Evolutionary conservation across 352 stramenopile genomes (phyloP).

Genomic region (Phytophthora citrophthora): DNA sequence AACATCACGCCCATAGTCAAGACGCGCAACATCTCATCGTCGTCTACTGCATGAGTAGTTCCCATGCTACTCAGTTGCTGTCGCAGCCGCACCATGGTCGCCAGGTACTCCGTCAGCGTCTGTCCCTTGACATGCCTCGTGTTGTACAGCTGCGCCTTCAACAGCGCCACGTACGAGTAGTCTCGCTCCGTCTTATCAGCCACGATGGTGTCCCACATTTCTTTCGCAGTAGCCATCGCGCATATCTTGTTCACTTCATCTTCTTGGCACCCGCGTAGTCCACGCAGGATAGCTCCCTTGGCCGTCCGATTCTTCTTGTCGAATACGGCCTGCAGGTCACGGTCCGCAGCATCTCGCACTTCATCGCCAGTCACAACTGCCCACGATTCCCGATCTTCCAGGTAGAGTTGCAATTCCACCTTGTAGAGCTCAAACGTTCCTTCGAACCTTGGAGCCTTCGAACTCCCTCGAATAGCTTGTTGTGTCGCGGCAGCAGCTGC

Average conservation of each 20-base stretch:
- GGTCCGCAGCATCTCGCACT: not conserved
- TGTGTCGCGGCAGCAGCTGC: too few relatives aligned
- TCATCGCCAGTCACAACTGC: not conserved
- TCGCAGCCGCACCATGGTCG: too few relatives aligned
- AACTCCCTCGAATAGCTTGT: not conserved
- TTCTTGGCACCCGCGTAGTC: not conserved
- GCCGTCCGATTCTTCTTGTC: constrained; percentile 4
- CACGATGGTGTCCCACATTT: not conserved
- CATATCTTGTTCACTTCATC: not conserved
- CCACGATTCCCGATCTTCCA: constrained; percentile 6
- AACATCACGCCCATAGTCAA: too few relatives aligned
- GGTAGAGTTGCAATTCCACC: constrained; percentile 10
- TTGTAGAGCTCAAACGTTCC: constrained; percentile 17
- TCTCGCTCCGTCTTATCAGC: not conserved
- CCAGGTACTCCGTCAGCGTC: not conserved
- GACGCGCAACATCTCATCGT: too few relatives aligned
- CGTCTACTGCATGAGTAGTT: too few relatives aligned
- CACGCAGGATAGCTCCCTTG: not conserved
- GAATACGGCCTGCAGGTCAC: not conserved
- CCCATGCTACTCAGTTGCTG: too few relatives aligned
- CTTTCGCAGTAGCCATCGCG: not conserved
- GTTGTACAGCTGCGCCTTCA: not conserved
- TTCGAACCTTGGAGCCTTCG: constrained; percentile 1
- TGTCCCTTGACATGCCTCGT: not conserved
- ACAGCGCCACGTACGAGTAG: constrained; percentile 1